Evolutionary conservation across 2,329 filamentous ascomycete genomes (phyloP).

Genomic region (Lasiodiplodia sp.): DNA sequence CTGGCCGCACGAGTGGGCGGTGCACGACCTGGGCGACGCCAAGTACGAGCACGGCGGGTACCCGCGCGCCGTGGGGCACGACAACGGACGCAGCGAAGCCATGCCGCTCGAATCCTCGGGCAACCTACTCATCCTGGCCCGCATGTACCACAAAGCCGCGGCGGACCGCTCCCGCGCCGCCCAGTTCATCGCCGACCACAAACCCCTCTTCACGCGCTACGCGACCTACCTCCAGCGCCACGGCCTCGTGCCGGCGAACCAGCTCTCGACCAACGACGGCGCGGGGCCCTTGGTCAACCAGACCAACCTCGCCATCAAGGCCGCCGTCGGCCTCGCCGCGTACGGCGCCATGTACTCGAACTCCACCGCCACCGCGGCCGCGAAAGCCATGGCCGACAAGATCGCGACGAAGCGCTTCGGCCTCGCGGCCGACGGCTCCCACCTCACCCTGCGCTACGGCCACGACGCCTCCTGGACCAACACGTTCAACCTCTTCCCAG

Average conservation of each 20-base stretch:
- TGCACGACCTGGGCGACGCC: constrained; percentile 49
- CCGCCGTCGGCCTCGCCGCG: constrained; percentile 55
- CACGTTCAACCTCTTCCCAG: constrained; percentile 53
- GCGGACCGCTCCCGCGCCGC: constrained; percentile 45
- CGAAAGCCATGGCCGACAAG: constrained; percentile 4
- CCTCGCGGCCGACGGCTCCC: constrained; percentile 43
- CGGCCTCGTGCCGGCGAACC: constrained; percentile 47
- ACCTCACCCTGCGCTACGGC: constrained; percentile 48
- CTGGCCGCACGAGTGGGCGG: constrained; percentile 48
- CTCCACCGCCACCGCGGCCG: background rate
- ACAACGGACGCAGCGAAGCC: constrained; percentile 46
- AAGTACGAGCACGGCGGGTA: constrained; percentile 37
- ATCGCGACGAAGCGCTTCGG: constrained; percentile 8
- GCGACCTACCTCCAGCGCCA: constrained; percentile 51
- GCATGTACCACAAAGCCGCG: constrained; percentile 48
- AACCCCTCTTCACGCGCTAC: constrained; percentile 45
- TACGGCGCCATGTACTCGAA: constrained; percentile 50
- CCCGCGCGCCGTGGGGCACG: constrained; percentile 51
- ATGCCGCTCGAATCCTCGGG: constrained; percentile 54
- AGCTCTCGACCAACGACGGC: constrained; percentile 54
- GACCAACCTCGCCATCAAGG: constrained; percentile 57
- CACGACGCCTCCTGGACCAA: constrained; percentile 44
- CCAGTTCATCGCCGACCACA: constrained; percentile 41
- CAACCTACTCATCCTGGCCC: constrained; percentile 49
- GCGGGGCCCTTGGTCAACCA: constrained; percentile 51